Base-by-base conservation (phyloP, 73 alveolate species). In the Symbiodinium natans region DNA sequence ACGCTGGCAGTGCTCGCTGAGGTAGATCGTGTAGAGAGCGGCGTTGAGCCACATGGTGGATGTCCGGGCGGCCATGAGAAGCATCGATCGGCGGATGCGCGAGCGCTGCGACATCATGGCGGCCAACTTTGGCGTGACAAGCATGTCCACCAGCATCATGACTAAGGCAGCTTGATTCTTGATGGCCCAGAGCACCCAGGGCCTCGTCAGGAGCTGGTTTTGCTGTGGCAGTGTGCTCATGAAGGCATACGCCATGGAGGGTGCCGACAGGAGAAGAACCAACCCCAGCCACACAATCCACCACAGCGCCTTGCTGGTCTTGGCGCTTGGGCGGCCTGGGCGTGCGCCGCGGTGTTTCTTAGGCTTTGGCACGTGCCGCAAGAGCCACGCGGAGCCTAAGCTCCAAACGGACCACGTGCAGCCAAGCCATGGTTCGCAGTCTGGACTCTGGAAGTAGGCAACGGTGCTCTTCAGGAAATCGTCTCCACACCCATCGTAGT, bases 31-130 rank as follows among this genome's bases (percentile, higher is more conserved):
- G 80, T 42, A 27, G 39, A 84, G 80, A 41, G 33, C 42, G 23
- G 80, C 93, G 33, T 36, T 43, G 4, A 84, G 71, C 93, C 93
- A 84, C 93, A 84, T 84, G 48, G 93, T 84, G 33, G 74, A 74
- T 29, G 48, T 46, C 3, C 93, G 77, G 31, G 93, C 93, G 15
- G 93, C 93, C 93, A 84, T 84, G 80, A 84, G 1, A 41, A 84
- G n/a, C 93, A 84, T 43, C 31, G 93, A 84, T 48, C 93, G 41
- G 29, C 93, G 93, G 19, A 84, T 84, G 52, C 80, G 48, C 3
- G 93, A 33, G 5, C 42, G 34, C 1, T 0, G 41, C 2, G 80
- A n/a, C 17, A 84, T 46, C 11, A 8, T 0, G n/a, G 7, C 52
- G 17, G 31, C 93, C 52, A 43, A 36, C 34, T 46, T 42, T 46